Evolutionary conservation across 2,329 filamentous ascomycete species (phyloP), one percentile per base, ranked within the genome.

Genomic region (Fusarium sulawesiense): DNA sequence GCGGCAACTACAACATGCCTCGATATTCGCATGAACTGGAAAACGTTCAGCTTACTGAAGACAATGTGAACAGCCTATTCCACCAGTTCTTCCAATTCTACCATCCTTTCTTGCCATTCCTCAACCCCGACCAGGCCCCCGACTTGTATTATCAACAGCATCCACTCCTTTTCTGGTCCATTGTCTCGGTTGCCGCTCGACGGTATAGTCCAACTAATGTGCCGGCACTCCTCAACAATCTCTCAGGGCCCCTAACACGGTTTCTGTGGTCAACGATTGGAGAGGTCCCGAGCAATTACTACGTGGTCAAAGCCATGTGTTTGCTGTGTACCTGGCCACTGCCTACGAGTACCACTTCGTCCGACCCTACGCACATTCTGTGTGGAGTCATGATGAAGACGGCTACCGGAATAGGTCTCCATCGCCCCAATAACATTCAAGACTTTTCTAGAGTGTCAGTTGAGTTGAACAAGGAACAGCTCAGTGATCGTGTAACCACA

Each of bases 341-440:
- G 40, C 93, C 93, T 1, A 93, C 91, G n/a, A 93, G 91, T 79
- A 93, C 91, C 7, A 93, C 92, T 2, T 91, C 91, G 8, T 90
- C 90, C 10, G 93, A 96, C 72, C 92, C 92, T 4, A 95, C 92
- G 2, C 93, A 94, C 76, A 94, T 93, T 77, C 83, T 94, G 20
- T 91, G 91, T 72, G 92, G 93, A 55, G 88, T 93, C 66, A 93
- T 95, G 91, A 94, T 95, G 88, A 93, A 94, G 81, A 89, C 92
- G 23, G 93, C 93, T 11, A 94, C 93, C 70, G 92, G 93, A 70
- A 93, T 94, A 72, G 92, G 93, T 21, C 84, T 96, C 56, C 92
- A 96, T 75, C 88, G 92, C 49, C 93, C 92, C 14, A 93, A 91
- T 57, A 90, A 94, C 77, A 92, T 92, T 46, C 92, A 94, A 77